Evolutionary conservation across 2,329 filamentous ascomycete genomes (phyloP).

Genomic region (Aspergillus sp.): DNA sequence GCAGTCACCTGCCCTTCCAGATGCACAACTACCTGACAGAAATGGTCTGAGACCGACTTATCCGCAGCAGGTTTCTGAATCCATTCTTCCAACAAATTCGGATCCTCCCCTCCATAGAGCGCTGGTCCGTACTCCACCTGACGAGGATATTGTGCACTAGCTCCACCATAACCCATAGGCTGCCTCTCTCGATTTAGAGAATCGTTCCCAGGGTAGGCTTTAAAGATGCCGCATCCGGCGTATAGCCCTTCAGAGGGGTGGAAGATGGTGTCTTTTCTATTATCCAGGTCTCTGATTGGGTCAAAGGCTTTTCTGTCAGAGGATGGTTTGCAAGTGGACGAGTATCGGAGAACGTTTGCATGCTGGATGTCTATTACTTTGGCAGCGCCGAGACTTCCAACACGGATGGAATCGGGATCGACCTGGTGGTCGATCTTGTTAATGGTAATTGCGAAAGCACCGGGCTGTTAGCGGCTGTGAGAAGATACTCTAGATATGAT

Average conservation of each 20-base stretch:
- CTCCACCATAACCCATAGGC: no score
- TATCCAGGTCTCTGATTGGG: no score
- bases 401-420: slow-evolving; percentile 60
- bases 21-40: slow-evolving; percentile 35
- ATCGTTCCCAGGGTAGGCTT: no score
- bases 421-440: slow-evolving; percentile 56
- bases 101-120: slow-evolving; percentile 20
- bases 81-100: not conserved
- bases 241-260: no score
- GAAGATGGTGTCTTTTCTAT: no score
- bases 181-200: no score
- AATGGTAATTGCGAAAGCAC: slow-evolving; percentile 59
- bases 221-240: no score
- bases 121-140: no score
- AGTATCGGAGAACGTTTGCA: slow-evolving; percentile 58
- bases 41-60: slow-evolving; percentile 30
- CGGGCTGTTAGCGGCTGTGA: slow-evolving; percentile 40
- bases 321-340: slow-evolving; percentile 36
- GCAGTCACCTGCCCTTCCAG: slow-evolving; percentile 32
- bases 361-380: slow-evolving; percentile 65
- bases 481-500: no score
- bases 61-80: no score
- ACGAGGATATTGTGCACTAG: no score
- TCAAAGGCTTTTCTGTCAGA: slow-evolving; percentile 7
- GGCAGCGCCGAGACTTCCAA: slow-evolving; percentile 60